These are phyloP conservation scores for Ceratocystis lukuohia DNA, from an alignment of 2,329 filamentous ascomycete genomes.

Conservation along the genomic window DNA sequence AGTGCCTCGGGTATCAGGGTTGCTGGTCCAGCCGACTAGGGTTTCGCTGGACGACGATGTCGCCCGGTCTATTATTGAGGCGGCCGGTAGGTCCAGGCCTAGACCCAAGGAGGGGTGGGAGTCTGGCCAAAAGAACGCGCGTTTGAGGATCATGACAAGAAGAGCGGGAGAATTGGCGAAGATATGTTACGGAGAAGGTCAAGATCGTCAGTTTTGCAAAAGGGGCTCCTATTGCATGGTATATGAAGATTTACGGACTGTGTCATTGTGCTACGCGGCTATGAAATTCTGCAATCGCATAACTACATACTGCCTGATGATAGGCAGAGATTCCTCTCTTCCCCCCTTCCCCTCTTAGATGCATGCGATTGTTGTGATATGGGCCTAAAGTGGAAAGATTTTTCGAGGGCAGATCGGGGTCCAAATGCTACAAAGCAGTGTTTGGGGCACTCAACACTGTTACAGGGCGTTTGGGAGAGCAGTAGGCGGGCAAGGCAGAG, in stretches of 20 bases:
- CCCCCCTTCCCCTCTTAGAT: neutral
- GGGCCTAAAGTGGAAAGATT: no score
- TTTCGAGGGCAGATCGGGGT: no score
- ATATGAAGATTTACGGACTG: neutral
- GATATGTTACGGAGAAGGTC: neutral
- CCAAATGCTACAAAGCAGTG: no score
- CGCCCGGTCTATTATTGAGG: neutral
- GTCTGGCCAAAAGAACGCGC: neutral
- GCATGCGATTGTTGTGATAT: no score
- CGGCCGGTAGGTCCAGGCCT: neutral
- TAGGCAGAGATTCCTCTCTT: neutral
- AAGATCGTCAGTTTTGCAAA: neutral
- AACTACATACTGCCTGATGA: neutral
- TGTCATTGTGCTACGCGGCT: neutral
- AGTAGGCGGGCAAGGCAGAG: no score
- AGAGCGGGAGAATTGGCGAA: neutral
- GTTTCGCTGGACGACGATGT: neutral
- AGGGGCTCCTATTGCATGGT: neutral
- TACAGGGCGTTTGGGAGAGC: no score
- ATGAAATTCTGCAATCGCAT: neutral
- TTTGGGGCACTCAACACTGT: no score
- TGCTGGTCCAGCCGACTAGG: neutral
- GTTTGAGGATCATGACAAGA: neutral
- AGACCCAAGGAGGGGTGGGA: neutral
- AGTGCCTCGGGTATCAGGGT: conserved; percentile 8